Percentiles rank a stretch among this genome's conserved stretches.
Evolutionary conservation across 441 rosid species (phyloP).

Genomic region (Populus hybrid): DNA sequence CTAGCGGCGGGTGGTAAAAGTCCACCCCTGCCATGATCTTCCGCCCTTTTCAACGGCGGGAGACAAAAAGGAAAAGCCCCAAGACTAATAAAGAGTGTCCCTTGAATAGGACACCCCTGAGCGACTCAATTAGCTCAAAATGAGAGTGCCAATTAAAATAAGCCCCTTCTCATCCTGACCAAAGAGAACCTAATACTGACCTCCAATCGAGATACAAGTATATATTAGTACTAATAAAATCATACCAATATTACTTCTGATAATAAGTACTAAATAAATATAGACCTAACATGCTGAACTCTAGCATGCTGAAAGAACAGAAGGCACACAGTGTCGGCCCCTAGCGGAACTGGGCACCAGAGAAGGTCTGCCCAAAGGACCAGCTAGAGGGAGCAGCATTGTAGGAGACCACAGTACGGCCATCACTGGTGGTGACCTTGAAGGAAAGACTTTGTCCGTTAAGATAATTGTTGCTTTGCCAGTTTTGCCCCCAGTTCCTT

Average conservation of each 20-base stretch:
- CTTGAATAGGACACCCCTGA: not conserved
- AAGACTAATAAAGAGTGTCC: not conserved
- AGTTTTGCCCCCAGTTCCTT: conserved; percentile 59
- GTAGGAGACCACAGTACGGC: conserved; percentile 27
- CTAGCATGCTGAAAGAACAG: too few relatives aligned
- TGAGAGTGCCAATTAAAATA: not conserved
- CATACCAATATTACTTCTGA: not conserved
- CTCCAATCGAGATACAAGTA: not conserved
- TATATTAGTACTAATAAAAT: not conserved
- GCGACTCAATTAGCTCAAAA: not conserved
- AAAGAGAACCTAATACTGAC: not conserved
- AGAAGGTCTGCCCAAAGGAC: conserved; percentile 41
- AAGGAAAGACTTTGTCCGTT: conserved; percentile 48
- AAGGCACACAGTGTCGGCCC: not conserved
- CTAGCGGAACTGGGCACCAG: conserved; percentile 18
- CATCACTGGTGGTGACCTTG: conserved; percentile 45
- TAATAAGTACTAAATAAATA: not conserved
- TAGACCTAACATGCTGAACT: not conserved
- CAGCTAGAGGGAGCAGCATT: conserved; percentile 43
- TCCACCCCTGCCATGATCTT: not conserved
- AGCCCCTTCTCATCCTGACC: conserved; percentile 10
- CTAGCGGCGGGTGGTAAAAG: conserved; percentile 4
- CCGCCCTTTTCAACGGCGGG: not conserved
- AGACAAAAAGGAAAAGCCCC: not conserved
- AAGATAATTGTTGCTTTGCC: conserved; percentile 51